Base-by-base conservation (phyloP, 179 eudicot species). In the Monotropa hypopitys region DNA sequence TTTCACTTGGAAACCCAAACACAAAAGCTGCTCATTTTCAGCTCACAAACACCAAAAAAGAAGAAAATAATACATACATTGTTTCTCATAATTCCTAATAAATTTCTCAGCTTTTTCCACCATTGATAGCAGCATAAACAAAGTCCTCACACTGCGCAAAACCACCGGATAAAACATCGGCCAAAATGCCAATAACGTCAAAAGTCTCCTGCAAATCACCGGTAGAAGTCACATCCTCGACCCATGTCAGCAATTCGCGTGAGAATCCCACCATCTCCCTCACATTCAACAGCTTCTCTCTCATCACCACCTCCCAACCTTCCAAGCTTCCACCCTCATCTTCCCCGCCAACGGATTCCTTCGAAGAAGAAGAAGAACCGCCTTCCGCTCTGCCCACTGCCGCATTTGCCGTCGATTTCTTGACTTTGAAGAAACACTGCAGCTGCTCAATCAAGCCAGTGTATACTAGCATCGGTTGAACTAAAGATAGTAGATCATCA, bases 401-500 rank as follows among this genome's bases (percentile, higher is more conserved):
- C 12, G 45, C 59, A 26, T 79, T 70, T 23, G 81, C 32, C 0
- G 90, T 74, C 77, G 67, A 28, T 26, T 88, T 89, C 73, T 80
- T 84, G 1, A 88, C 87, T 84, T 95, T 95, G 87, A 95, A 91
- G 76, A 87, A 91, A 46, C 80, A 80, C 84, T 95, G 99, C 56
- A 95, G 86, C 86, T 93, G 98, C 90, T 93, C 98, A 28, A 95
- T 90, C 82, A 95, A 84, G 74, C 99, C 99, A 0, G 96, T 90
- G 78, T 93, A 95, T 8, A 95, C 94, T 0, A 95, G 98, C 93
- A 95, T 95, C n/a, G 98, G 99, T 81, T 85, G 97, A 43, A 95
- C 78, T 38, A 86, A 82, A 2, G 91, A 81, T 49, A 92, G 83
- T 35, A 93, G 80, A 68, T 93, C 93, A 23, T 84, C 85, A 20